These are phyloP conservation scores for Curvularia verruculosa DNA, from an alignment of 2,329 filamentous ascomycete species.

Conservation along the genomic window DNA sequence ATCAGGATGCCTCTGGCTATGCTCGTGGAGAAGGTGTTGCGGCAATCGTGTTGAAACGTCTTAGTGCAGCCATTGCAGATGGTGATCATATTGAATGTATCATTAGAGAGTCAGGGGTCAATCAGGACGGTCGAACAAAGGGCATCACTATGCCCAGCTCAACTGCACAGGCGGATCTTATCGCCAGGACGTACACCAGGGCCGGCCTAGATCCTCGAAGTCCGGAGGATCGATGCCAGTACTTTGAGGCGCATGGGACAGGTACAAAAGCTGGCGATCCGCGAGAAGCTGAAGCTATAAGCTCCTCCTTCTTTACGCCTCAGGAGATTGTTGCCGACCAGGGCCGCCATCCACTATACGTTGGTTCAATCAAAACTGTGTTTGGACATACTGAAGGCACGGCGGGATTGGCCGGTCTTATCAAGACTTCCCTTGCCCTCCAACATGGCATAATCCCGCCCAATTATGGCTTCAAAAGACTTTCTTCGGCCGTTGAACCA, in stretches of 20 bases:
- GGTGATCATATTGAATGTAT: constrained; percentile 58
- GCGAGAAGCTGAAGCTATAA: no score
- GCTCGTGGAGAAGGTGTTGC: constrained; percentile 55
- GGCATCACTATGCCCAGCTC: constrained; percentile 49
- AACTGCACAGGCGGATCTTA: constrained; percentile 46
- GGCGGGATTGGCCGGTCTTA: no score
- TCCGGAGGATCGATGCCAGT: constrained; percentile 4
- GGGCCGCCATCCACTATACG: no score
- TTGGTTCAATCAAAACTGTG: no score
- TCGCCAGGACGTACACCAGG: constrained; percentile 40
- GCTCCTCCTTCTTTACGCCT: no score
- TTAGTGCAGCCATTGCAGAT: constrained; percentile 61
- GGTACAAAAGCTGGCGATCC: constrained; percentile 37
- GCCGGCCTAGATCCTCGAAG: not conserved
- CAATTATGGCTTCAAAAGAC: no score
- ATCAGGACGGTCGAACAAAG: constrained; percentile 58
- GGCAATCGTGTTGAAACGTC: constrained; percentile 60
- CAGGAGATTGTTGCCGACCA: no score
- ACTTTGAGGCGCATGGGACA: constrained; percentile 36
- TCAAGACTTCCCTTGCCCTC: no score
- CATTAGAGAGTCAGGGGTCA: constrained; percentile 51
- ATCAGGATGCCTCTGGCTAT: constrained; percentile 62
- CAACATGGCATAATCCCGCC: no score
- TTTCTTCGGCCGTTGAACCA: no score
- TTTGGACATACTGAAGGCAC: no score